A percentile compares a stretch with the other conserved stretches of the same genome.
Evolutionary conservation across 2,329 filamentous ascomycete genomes (phyloP).

Genomic region (Chalaropsis ovoidea): DNA sequence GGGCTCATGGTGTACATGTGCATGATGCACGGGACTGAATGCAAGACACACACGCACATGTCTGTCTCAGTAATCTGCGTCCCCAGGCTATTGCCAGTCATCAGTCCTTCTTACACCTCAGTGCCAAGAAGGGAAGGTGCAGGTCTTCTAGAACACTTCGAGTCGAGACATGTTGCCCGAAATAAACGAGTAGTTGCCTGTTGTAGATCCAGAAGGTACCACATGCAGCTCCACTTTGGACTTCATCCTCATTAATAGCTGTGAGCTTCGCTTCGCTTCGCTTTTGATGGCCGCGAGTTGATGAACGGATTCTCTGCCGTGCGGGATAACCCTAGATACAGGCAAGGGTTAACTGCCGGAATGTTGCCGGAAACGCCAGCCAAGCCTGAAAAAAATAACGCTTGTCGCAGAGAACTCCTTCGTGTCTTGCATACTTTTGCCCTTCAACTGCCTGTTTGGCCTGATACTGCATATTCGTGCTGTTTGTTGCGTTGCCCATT

Average conservation of each 20-base stretch:
- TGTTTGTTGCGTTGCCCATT: neutral
- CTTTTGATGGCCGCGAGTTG: neutral
- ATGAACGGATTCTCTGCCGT: neutral
- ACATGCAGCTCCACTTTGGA: neutral
- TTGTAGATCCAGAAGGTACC: neutral
- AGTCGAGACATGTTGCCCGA: neutral
- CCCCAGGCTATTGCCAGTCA: no score
- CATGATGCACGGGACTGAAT: no score
- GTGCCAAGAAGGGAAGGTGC: neutral
- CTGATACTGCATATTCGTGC: neutral
- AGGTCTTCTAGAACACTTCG: neutral
- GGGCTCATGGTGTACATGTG: no score
- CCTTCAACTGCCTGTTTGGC: slow-evolving; percentile 6
- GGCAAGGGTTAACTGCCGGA: slow-evolving; percentile 7
- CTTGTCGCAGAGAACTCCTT: neutral
- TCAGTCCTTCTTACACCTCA: neutral
- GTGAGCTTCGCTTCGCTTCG: neutral
- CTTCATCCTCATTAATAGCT: slow-evolving; percentile 8
- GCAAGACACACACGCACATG: no score
- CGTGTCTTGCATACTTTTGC: slow-evolving; percentile 4
- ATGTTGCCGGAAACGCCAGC: slow-evolving; percentile 1
- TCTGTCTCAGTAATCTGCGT: neutral
- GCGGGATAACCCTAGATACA: neutral
- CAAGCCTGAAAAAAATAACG: neutral
- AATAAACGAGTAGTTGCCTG: neutral